These are phyloP conservation scores for Alternaria triticina DNA, from an alignment of 2,329 filamentous ascomycete genomes.

Conservation along the genomic window DNA sequence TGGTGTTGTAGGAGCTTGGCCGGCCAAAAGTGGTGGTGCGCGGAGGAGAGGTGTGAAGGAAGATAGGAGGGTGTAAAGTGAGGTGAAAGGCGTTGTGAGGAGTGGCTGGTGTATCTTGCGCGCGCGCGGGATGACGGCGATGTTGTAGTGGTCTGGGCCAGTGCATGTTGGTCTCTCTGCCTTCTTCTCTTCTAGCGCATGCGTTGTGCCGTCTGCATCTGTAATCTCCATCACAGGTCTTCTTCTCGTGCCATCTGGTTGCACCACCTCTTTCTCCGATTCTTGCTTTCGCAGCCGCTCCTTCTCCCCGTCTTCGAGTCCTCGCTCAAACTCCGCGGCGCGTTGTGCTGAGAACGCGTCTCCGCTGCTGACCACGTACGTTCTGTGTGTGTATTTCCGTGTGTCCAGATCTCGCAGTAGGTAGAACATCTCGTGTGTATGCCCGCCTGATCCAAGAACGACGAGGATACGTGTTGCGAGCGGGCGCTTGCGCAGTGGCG, in stretches of 20 bases:
- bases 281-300: not conserved
- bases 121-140: constrained; percentile 75
- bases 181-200: not conserved
- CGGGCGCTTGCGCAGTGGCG: constrained; percentile 30
- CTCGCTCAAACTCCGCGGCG: constrained; percentile 68
- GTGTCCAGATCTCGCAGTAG: constrained; percentile 70
- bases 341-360: constrained; percentile 73
- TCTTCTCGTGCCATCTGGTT: not conserved
- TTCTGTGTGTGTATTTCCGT: constrained; percentile 65
- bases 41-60: constrained; percentile 64
- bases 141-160: constrained; percentile 60
- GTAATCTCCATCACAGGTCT: constrained; percentile 4
- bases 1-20: constrained; percentile 9
- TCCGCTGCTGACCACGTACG: constrained; percentile 80
- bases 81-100: constrained; percentile 73
- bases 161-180: constrained; percentile 9
- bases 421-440: constrained; percentile 92
- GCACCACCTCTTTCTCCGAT: not conserved
- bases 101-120: constrained; percentile 82
- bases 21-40: constrained; percentile 25
- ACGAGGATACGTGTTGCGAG: constrained; percentile 70
- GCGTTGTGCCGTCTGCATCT: constrained; percentile 1
- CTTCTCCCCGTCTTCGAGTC: constrained; percentile 30
- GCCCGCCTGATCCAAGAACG: constrained; percentile 89
- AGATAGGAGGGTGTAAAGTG: constrained; percentile 67